phyloP scores from a whole-genome alignment of 164 flowering plant species.

The Santalum album region DNA sequence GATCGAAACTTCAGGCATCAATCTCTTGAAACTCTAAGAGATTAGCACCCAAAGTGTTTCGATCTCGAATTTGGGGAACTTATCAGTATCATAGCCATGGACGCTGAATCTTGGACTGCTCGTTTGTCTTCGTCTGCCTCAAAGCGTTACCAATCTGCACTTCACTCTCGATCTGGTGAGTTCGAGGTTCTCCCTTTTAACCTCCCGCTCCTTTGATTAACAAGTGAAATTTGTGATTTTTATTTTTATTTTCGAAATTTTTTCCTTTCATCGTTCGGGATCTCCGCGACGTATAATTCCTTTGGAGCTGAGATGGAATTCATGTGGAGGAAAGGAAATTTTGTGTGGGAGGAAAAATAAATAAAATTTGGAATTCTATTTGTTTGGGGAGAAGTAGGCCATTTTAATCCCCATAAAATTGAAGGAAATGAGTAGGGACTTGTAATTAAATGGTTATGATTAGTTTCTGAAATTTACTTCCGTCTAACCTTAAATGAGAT shows the following conservation, averaged over 20 bases:
- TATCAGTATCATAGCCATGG: constrained; percentile 28
- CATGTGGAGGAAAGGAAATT: too few species aligned
- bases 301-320: too few species aligned
- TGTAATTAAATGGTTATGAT: not conserved
- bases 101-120: constrained; percentile 58
- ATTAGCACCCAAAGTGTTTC: not conserved
- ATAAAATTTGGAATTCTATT: not conserved
- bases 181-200: not conserved
- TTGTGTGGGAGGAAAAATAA: not conserved
- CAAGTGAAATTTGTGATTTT: too few species aligned
- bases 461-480: not conserved
- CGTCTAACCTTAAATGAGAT: constrained; percentile 2
- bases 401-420: too few species aligned
- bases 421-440: too few species aligned
- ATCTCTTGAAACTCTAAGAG: not conserved
- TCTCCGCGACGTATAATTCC: too few species aligned
- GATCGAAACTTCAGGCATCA: not conserved
- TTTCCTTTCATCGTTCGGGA: too few species aligned
- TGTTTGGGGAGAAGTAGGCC: too few species aligned
- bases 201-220: too few species aligned
- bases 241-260: too few species aligned
- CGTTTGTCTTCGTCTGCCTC: constrained; percentile 53
- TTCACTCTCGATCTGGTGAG: constrained; percentile 62
- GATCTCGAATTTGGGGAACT: not conserved
- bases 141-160: constrained; percentile 45